Evolutionary conservation across 805 yeast genomes (phyloP), one percentile per base, ranked within the genome.

Genomic region (Candida piceae): DNA sequence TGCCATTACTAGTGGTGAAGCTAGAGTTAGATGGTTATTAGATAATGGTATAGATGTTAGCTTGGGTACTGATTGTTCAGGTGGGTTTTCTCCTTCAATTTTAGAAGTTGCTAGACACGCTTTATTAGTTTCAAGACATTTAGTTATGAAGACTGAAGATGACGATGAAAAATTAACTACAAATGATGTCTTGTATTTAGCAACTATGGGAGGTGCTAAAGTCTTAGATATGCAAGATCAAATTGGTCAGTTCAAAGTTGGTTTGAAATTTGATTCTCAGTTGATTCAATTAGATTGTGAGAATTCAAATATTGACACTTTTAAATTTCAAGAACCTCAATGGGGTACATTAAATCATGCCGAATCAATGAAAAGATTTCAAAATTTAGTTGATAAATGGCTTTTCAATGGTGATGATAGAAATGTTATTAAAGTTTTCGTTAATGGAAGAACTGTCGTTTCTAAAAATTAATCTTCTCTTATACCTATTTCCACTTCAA

Each of bases 381-480:
- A 64, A 20, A 76, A 82, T 52, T 52, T 85, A 36, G 57, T 88
- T 4, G 84, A 84, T 42, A 88, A 87, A 58, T 93, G 98, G 98
- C 65, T 90, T 7, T 93, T 87, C 58, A 74, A 78, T 40, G 97
- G 97, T 15, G 98, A 93, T 61, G 97, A 93, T 58, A 72, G 97
- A 53, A 93, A 93, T 57, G 78, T 90, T 23, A 53, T 64, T 5
- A 69, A 69, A 36, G 96, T 90, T 12, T 93, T 85, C 84, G 89
- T 89, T 28, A 76, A 79, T 52, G 97, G 97, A 8, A 61, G 72
- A 44, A 52, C 63, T 37, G 90, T 84, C 18, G 63, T 74, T 62
- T 34, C 41, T 8, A 53, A 43, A 30, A 31, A 29, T 30, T 32
- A 20, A 19, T 25, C 18, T 35, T 24, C 27, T 26, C 22, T 28